Evolutionary conservation across 345 rosid genomes (phyloP), one percentile per base, ranked within the genome.

Genomic region (Raphanus raphanistrum): DNA sequence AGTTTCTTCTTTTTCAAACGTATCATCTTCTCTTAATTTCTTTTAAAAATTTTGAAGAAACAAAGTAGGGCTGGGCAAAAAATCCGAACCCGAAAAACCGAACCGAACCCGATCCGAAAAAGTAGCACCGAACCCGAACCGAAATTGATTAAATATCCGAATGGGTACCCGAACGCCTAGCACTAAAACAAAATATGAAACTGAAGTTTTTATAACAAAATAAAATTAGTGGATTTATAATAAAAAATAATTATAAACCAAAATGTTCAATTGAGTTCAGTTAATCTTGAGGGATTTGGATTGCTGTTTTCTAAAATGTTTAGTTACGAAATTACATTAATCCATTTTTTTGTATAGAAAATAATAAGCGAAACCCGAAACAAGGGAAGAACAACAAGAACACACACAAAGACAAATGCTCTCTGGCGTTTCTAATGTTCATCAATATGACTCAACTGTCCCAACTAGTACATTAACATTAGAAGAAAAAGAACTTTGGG

Each of bases 1-100:
- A 15, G 54, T 68, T 76, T 76, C 63, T 33, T 32, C 16, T 76
- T 68, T 32, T 12, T 59, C 68, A 58, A 21, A 43, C 73, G 59
- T 60, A 27, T 17, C 50, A 72, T 38, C 45, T 48, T 62, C 1
- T 36, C 52, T 33, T 60, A 16, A 31, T 68, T 21, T 21, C 21
- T 21, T 21, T 21, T 21, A 13, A 2, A 57, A 68, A 3, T 7
- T 8, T 9, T 28, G 52, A 45, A 4, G 52, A 76, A 68, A 26
- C 63, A 45, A 76, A 31, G 15, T 8, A 16, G 7, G 4, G n/a
- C n/a, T n/a, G n/a, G n/a, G n/a, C n/a, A n/a, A n/a, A n/a, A n/a
- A n/a, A n/a, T n/a, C n/a, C n/a, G n/a, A n/a, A n/a, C n/a, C n/a
- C n/a, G n/a, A n/a, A n/a, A n/a, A n/a, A n/a, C n/a, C n/a, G n/a